Evolutionary conservation across 805 yeast genomes (phyloP).

Genomic region (Schizosaccharomyces lindneri): DNA sequence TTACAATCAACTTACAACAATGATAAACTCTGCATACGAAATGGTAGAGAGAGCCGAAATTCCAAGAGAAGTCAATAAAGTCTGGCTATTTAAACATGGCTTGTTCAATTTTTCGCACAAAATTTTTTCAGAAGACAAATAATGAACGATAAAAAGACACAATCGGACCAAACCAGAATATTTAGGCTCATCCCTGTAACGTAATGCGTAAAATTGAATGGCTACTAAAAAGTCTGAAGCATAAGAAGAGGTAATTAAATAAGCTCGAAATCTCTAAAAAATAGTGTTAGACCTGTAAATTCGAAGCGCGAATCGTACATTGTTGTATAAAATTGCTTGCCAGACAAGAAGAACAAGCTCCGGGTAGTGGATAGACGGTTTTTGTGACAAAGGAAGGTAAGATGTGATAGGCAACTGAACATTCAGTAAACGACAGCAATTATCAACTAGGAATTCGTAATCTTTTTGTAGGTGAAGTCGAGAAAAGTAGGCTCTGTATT

Average conservation of each 20-base stretch:
- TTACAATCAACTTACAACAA: constrained; percentile 5
- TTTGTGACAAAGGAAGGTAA: constrained; percentile 11
- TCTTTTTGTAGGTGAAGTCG: constrained; percentile 15
- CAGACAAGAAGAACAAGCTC: constrained; percentile 44
- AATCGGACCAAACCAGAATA: constrained; percentile 12
- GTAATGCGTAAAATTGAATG: constrained; percentile 31
- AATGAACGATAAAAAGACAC: constrained; percentile 13
- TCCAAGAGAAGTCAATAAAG: constrained; percentile 11
- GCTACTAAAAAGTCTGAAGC: constrained; percentile 30
- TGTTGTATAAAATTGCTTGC: constrained; percentile 56
- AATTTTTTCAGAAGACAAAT: constrained; percentile 11
- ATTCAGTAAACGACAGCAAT: constrained; percentile 13
- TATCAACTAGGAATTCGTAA: constrained; percentile 14
- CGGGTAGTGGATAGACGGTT: constrained; percentile 17
- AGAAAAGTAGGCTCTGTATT: constrained; percentile 14
- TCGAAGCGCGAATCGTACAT: constrained; percentile 5
- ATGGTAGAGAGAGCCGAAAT: constrained; percentile 8
- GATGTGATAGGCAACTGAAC: constrained; percentile 17
- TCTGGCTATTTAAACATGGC: constrained; percentile 11
- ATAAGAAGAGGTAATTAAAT: constrained; percentile 20
- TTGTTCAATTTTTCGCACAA: constrained; percentile 9
- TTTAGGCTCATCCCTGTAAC: constrained; percentile 17
- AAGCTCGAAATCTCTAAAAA: constrained; percentile 12
- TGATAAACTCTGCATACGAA: constrained; percentile 13
- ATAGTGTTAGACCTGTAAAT: not conserved